A percentile compares a stretch with the other conserved stretches of the same genome.
phyloP scores from a whole-genome alignment of 768 basidiomycete species.

The Gymnopilus junonius region DNA sequence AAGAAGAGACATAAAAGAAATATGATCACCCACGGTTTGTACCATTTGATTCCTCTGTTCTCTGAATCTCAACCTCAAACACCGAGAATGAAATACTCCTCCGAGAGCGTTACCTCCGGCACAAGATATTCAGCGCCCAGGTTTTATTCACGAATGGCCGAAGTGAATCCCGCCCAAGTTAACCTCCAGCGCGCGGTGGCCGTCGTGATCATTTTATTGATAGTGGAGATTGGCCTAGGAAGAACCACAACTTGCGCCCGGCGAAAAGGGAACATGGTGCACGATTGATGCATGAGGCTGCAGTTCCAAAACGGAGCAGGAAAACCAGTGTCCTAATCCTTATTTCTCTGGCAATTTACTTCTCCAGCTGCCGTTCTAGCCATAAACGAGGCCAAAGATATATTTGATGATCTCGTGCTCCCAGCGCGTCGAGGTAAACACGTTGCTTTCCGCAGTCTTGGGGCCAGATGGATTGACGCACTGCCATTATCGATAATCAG shows the following conservation, averaged over 20 bases:
- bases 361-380: not conserved
- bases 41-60: not conserved
- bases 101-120: not conserved
- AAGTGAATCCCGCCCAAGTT: not conserved
- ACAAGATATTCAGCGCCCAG: not conserved
- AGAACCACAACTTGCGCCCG: not conserved
- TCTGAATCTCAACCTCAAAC: not conserved
- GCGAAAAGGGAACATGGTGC: not conserved
- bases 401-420: not conserved
- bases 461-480: not conserved
- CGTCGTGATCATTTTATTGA: not conserved
- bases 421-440: not conserved
- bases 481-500: not conserved
- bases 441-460: not conserved
- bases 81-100: not conserved
- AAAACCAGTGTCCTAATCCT: not conserved
- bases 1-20: not conserved
- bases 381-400: not conserved
- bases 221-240: not conserved
- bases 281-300: not conserved
- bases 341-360: not conserved
- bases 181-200: not conserved
- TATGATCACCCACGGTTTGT: not conserved
- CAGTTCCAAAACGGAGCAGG: not conserved
- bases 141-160: not conserved